Evolutionary conservation across 78 protist species (phyloP), one percentile per base, ranked within the genome.

Genomic region (Mastigamoeba balamuthi): DNA sequence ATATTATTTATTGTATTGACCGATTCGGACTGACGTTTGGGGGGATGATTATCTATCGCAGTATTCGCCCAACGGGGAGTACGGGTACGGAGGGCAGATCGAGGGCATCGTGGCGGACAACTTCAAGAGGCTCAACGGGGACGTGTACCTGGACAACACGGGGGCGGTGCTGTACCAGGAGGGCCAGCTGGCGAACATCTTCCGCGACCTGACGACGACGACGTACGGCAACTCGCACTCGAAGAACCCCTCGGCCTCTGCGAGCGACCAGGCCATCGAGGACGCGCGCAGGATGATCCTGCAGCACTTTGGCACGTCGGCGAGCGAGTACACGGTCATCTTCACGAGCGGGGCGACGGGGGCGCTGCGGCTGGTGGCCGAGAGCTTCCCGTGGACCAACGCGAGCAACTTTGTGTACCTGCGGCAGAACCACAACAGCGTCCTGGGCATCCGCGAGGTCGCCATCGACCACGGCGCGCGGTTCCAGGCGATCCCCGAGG

Each of bases 371-470:
- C 41, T 75, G 42, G 86, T 92, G 10, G 94, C 92, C 0, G 94
- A 89, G 53, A 80, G 77, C 6, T 89, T 92, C 58, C 81, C 87
- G 9, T 92, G 95, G 95, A 8, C n/a, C 6, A 17, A 66, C 5
- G 58, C 58, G 17, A 63, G 80, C 25, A 29, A 5, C 29, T 87
- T 83, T 48, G 58, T 73, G 35, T 87, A 89, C 66, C 35, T 53
- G 6, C 23, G 40, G 23, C 80, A 79, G 33, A 67, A 84, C 37
- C 95, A 92, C 40, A 89, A 86, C 28, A 83, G 90, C 1, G 84
- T 92, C 8, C 67, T 92, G 30, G 95, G 93, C 10, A 86, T 92
- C 9, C 42, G 95, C 38, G 93, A 85, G 70, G 70, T 67, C 41
- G 95, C 92, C 7, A 28, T 48, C 28, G 63, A 30, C 3, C 25